Evolutionary conservation across 371 early-diverging fungal species (phyloP).

Genomic region (Syncephalis fuscata): DNA sequence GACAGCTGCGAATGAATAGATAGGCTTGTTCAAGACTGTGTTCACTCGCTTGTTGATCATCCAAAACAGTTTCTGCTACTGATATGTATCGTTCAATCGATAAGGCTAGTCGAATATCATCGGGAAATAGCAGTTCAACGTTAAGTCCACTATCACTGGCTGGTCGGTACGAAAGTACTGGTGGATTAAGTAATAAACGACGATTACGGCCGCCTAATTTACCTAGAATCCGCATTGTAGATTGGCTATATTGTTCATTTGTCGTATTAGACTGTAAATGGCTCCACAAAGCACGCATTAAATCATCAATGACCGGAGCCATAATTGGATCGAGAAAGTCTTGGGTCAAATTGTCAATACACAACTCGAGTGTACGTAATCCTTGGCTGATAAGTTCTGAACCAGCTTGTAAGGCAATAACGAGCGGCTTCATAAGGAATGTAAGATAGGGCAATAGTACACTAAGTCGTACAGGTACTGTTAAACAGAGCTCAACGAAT

Average conservation of each 20-base stretch:
- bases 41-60: slow-evolving; percentile 24
- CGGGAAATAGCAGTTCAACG: slow-evolving; percentile 19
- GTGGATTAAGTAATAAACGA: slow-evolving; percentile 50
- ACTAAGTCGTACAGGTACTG: slow-evolving; percentile 92
- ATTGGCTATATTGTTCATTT: slow-evolving; percentile 62
- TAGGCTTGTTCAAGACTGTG: slow-evolving; percentile 49
- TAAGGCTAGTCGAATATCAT: slow-evolving; percentile 14
- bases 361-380: slow-evolving; percentile 90
- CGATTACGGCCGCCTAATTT: slow-evolving; percentile 91
- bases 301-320: slow-evolving; percentile 80
- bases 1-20: slow-evolving; percentile 43
- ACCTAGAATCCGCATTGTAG: slow-evolving; percentile 88
- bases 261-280: slow-evolving; percentile 79
- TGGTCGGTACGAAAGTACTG: slow-evolving; percentile 26
- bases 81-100: slow-evolving; percentile 32
- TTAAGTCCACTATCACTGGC: slow-evolving; percentile 41
- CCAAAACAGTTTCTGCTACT: slow-evolving; percentile 34
- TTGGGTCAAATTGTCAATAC: slow-evolving; percentile 93
- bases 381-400: slow-evolving; percentile 90
- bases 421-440: slow-evolving; percentile 90
- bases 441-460: slow-evolving; percentile 89
- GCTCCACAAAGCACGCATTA: slow-evolving; percentile 84
- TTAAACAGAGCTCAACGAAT: slow-evolving; percentile 79
- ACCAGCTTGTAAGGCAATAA: slow-evolving; percentile 81
- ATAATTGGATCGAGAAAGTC: slow-evolving; percentile 95